These are phyloP conservation scores for Schizochytrium sp. DNA, from an alignment of 108 stramenopile genomes.

Conservation along the genomic window DNA sequence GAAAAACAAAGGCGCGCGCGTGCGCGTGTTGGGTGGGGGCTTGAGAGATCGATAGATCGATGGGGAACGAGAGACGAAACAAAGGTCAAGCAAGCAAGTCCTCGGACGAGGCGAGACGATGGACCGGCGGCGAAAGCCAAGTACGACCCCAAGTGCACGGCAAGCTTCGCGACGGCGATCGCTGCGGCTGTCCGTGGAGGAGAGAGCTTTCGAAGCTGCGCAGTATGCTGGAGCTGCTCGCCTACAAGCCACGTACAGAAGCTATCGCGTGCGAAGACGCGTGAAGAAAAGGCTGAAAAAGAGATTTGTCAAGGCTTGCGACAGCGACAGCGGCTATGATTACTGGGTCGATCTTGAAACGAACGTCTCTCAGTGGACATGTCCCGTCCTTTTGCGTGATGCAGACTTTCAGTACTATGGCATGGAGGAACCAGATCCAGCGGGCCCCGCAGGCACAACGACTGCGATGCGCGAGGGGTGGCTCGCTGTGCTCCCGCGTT, in stretches of 20 bases:
- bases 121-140: too few species aligned
- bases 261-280: background rate
- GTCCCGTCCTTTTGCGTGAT: background rate
- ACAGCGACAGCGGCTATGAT: background rate
- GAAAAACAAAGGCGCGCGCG: too few species aligned
- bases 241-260: background rate
- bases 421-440: background rate
- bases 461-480: background rate
- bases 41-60: too few species aligned
- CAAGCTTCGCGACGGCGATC: background rate
- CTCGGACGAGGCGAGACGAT: too few species aligned
- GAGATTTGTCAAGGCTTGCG: background rate
- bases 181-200: background rate
- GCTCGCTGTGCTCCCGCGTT: background rate
- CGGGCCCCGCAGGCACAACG: background rate
- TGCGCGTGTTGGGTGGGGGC: too few species aligned
- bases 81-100: too few species aligned
- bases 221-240: background rate
- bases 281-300: background rate
- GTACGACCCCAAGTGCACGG: too few species aligned
- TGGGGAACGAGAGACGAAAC: too few species aligned
- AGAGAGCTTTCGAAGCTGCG: background rate
- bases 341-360: conserved; percentile 5
- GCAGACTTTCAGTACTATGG: background rate
- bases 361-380: background rate